Conservation (phyloP, 225 moss, liverwort and hornwort genomes). For the Marchantia polymorpha region DNA sequence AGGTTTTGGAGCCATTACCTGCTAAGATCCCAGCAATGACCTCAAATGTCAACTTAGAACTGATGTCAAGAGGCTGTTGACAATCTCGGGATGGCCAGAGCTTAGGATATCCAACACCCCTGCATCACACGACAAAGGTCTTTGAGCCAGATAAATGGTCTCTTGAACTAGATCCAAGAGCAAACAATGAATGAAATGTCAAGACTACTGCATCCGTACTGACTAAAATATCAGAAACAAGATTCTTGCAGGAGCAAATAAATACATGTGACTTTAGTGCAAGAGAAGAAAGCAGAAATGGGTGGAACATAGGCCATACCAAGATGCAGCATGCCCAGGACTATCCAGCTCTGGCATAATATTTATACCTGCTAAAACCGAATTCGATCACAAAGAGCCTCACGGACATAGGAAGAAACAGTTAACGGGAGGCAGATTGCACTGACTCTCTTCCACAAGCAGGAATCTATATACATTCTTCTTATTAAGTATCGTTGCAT, state of each 20-base stretch:
- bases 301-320: constrained; percentile 42
- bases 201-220: background rate
- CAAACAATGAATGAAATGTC: no score
- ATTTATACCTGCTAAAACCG: constrained; percentile 49
- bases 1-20: constrained; percentile 41
- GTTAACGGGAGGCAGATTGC: background rate
- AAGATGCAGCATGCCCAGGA: constrained; percentile 96
- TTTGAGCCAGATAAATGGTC: no score
- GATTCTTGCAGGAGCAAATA: background rate
- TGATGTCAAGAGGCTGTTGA: constrained; percentile 81
- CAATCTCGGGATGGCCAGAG: constrained; percentile 81
- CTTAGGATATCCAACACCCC: constrained; percentile 85
- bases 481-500: background rate
- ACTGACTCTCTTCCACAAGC: background rate
- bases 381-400: background rate
- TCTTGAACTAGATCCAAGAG: no score
- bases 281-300: background rate
- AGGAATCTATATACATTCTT: no score
- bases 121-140: constrained; percentile 17
- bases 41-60: constrained; percentile 78
- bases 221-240: background rate
- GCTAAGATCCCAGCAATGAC: constrained; percentile 65
- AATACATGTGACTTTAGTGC: background rate
- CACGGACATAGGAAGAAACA: background rate
- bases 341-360: constrained; percentile 95